Percentiles rank a stretch among this genome's conserved stretches.
phyloP scores from a whole-genome alignment of 176 grass and related monocot species.

The Coix lacrymajobi region DNA sequence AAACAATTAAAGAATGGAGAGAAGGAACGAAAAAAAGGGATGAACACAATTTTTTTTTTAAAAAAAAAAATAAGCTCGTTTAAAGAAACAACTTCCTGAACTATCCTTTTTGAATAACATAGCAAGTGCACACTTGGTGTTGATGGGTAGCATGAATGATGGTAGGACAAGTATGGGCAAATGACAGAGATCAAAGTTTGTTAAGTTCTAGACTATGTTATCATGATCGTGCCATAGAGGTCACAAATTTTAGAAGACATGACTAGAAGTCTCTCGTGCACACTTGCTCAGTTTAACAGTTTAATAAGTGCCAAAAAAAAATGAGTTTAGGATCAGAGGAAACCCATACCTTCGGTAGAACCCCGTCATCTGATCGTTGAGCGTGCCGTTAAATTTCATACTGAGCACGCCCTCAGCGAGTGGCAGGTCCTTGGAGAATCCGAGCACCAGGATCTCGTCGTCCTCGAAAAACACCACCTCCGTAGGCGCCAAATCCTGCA shows the following conservation, averaged over 20 bases:
- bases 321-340: background rate
- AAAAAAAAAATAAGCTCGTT: background rate
- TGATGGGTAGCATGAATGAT: background rate
- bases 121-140: background rate
- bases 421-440: constrained; percentile 41
- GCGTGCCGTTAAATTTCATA: constrained; percentile 56
- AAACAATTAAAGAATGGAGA: background rate
- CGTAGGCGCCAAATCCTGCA: constrained; percentile 31
- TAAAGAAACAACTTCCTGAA: background rate
- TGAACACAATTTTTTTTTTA: background rate
- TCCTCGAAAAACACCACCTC: constrained; percentile 37
- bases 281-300: too few relatives aligned
- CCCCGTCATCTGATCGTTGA: constrained; percentile 74
- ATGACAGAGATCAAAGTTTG: background rate
- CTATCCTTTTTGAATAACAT: background rate
- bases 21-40: background rate
- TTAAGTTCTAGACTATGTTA: background rate
- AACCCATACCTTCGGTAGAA: constrained; percentile 68
- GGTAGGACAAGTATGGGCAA: background rate
- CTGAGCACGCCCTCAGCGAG: constrained; percentile 47
- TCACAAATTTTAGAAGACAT: background rate
- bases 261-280: background rate
- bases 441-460: constrained; percentile 58
- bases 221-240: background rate
- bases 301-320: background rate